Evolutionary conservation across 768 basidiomycete species (phyloP).

Genomic region (Mrakia gelida): DNA sequence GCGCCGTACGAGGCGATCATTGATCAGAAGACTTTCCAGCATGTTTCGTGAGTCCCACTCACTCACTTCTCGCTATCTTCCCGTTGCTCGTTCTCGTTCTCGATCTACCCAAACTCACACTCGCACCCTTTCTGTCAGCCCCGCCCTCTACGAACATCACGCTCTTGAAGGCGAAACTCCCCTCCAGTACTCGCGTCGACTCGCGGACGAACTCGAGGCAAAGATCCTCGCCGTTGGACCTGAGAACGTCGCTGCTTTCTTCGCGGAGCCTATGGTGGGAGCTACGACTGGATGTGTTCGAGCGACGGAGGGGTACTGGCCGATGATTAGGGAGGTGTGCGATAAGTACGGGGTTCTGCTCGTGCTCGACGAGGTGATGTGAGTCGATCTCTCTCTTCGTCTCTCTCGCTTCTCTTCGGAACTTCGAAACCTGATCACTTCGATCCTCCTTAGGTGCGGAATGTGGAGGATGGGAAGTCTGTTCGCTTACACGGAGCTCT

Average conservation of each 20-base stretch:
- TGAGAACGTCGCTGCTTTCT: slow-evolving; percentile 58
- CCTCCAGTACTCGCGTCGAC: slow-evolving; percentile 70
- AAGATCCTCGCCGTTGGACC: slow-evolving; percentile 79
- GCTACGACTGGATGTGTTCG: neutral
- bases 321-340: slow-evolving; percentile 54
- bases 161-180: slow-evolving; percentile 64
- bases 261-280: slow-evolving; percentile 31
- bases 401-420: neutral
- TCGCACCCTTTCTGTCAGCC: too few relatives aligned
- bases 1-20: slow-evolving; percentile 40
- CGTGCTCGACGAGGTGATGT: slow-evolving; percentile 87
- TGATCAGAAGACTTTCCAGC: slow-evolving; percentile 54
- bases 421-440: neutral
- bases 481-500: slow-evolving; percentile 80
- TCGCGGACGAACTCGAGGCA: slow-evolving; percentile 74
- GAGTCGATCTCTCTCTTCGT: slow-evolving; percentile 42
- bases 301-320: slow-evolving; percentile 22
- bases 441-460: neutral
- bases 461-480: slow-evolving; percentile 68
- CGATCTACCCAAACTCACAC: too few relatives aligned
- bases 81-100: too few relatives aligned
- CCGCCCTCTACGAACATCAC: slow-evolving; percentile 80
- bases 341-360: slow-evolving; percentile 53
- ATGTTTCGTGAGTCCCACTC: slow-evolving; percentile 54
- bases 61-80: too few relatives aligned